Conservation (phyloP, 768 basidiomycete genomes). For the Boletus insuetus region DNA sequence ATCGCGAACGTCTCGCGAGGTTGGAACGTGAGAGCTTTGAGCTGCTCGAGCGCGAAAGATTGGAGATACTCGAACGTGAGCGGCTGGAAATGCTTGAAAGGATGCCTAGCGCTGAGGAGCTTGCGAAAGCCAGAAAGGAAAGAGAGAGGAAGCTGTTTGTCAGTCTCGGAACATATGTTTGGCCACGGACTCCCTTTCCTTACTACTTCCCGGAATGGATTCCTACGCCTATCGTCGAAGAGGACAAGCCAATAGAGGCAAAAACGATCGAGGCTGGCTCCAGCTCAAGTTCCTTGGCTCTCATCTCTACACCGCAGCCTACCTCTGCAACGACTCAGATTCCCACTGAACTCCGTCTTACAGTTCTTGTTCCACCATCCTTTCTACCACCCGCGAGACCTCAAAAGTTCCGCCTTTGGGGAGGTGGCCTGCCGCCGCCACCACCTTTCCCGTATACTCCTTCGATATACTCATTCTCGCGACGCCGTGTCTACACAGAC, state of each 20-base stretch:
- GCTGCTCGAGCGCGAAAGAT: conserved; percentile 28
- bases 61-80: conserved; percentile 31
- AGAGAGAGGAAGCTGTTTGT: conserved; percentile 30
- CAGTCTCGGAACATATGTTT: conserved; percentile 28
- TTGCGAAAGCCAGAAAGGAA: conserved; percentile 29
- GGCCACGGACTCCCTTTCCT: conserved; percentile 32
- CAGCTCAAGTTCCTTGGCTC: conserved; percentile 31
- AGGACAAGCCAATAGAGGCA: conserved; percentile 20
- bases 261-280: conserved; percentile 17
- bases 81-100: conserved; percentile 32
- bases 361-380: conserved; percentile 57
- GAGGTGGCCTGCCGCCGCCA: conserved; percentile 52
- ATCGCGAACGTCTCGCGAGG: conserved; percentile 28
- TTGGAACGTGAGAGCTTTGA: conserved; percentile 32
- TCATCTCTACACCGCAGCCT: conserved; percentile 5
- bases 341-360: conserved; percentile 37
- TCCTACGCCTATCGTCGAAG: conserved; percentile 26
- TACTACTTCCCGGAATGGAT: conserved; percentile 36
- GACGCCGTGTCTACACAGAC: conserved; percentile 70
- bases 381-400: conserved; percentile 58
- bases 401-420: conserved; percentile 61
- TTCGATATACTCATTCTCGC: conserved; percentile 27
- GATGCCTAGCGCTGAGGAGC: conserved; percentile 33
- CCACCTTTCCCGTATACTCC: conserved; percentile 34
- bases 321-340: conserved; percentile 10